Evolutionary conservation across 177 flowering plant species (phyloP).

Genomic region (Telopea speciosissima): DNA sequence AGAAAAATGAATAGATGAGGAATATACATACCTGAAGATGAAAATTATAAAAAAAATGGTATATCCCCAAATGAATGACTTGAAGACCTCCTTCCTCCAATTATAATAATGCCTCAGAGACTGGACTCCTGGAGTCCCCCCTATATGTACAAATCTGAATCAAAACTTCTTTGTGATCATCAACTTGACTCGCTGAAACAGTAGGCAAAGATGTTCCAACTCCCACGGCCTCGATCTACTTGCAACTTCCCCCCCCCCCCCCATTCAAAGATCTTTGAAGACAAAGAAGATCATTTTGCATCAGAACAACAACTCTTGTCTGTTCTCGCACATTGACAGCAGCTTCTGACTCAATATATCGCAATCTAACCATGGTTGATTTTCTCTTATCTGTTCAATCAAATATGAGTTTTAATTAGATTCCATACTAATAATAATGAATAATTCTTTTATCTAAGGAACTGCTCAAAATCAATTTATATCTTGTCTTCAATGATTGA

Average conservation of each 20-base stretch:
- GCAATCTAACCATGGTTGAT: slow-evolving; percentile 15
- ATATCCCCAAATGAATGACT: slow-evolving; percentile 30
- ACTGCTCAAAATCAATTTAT: no score
- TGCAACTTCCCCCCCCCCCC: no score
- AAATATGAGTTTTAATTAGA: no score
- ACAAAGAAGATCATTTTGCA: no score
- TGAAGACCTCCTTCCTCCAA: slow-evolving; percentile 42
- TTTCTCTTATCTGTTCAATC: slow-evolving; percentile 17
- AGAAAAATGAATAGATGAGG: not conserved
- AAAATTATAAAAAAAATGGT: slow-evolving; percentile 38
- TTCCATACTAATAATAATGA: no score
- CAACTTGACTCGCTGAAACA: slow-evolving; percentile 22
- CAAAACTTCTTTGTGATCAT: slow-evolving; percentile 33
- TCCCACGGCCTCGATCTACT: no score
- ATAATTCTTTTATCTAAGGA: not conserved
- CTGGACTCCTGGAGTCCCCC: slow-evolving; percentile 6
- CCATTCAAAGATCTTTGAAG: no score
- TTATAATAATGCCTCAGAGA: slow-evolving; percentile 29
- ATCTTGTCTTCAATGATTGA: not conserved
- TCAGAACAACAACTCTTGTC: not conserved
- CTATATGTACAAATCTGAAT: slow-evolving; percentile 39
- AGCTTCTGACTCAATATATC: slow-evolving; percentile 22
- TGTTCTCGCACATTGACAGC: slow-evolving; percentile 5
- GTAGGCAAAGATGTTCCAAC: slow-evolving; percentile 13
- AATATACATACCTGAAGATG: slow-evolving; percentile 45